Percentiles rank a stretch among this genome's conserved stretches.
Evolutionary conservation across 352 stramenopile genomes (phyloP).

Genomic region (Lagenidium giganteum): DNA sequence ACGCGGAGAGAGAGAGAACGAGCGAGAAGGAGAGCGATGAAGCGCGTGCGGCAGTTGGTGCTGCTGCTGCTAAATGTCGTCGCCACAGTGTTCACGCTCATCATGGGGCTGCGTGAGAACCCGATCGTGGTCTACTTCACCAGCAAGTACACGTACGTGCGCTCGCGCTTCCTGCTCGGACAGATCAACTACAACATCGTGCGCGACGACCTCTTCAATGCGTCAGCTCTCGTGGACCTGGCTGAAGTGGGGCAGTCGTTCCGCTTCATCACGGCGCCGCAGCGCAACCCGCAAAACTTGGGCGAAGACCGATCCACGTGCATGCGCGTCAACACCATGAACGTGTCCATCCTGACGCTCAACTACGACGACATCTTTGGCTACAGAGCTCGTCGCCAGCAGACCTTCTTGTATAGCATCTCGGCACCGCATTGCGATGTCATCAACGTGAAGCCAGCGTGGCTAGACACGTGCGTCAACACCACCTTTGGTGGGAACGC

Average conservation of each 20-base stretch:
- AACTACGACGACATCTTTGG: conserved; percentile 27
- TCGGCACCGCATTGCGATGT: conserved; percentile 26
- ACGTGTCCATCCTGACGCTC: conserved; percentile 18
- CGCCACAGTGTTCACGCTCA: conserved; percentile 39
- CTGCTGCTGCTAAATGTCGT: conserved; percentile 30
- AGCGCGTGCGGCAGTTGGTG: no score
- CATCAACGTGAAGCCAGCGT: conserved; percentile 22
- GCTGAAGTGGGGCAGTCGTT: conserved; percentile 20
- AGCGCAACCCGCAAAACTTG: conserved; percentile 14
- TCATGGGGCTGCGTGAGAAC: conserved; percentile 52
- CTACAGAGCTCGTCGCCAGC: conserved; percentile 11
- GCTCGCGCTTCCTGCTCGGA: conserved; percentile 22
- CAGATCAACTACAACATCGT: conserved; percentile 42
- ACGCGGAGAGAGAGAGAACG: no score
- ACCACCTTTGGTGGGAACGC: conserved; percentile 6
- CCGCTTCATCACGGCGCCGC: conserved; percentile 20
- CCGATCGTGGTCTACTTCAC: conserved; percentile 35
- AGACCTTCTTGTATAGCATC: conserved; percentile 27
- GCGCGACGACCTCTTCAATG: conserved; percentile 25
- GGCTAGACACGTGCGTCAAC: conserved; percentile 10
- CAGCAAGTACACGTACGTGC: conserved; percentile 38
- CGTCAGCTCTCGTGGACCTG: conserved; percentile 22
- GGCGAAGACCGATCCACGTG: conserved; percentile 19
- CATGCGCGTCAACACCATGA: conserved; percentile 18
- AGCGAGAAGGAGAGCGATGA: no score